phyloP scores from a whole-genome alignment of 2,329 filamentous ascomycete genomes.

The Sporothrix schenckii region DNA sequence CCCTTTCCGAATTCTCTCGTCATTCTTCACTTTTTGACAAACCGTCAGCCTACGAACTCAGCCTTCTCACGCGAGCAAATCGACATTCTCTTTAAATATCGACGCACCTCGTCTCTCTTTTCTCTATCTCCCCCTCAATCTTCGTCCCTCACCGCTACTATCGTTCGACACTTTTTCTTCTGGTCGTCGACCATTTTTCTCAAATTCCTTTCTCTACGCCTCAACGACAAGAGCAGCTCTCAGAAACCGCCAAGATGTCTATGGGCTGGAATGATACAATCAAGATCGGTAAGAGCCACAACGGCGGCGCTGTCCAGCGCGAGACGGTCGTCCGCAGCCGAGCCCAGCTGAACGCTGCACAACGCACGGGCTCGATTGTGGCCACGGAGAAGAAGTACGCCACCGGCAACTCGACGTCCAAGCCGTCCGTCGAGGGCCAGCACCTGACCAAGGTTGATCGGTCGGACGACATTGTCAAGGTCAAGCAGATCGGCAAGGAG shows the following conservation, averaged over 20 bases:
- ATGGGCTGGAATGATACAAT: conserved; percentile 83
- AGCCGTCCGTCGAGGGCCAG: conserved; percentile 75
- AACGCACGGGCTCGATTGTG: conserved; percentile 74
- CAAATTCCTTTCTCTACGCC: conserved; percentile 1
- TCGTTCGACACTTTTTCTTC: neutral
- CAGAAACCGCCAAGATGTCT: conserved; percentile 58
- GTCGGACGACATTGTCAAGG: conserved; percentile 95
- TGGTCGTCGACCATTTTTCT: neutral
- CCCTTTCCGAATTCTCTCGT: neutral
- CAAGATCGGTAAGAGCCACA: conserved; percentile 89
- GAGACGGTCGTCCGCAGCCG: conserved; percentile 91
- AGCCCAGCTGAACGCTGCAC: conserved; percentile 81
- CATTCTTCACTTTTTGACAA: conserved; percentile 13
- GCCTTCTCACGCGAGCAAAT: conserved; percentile 19
- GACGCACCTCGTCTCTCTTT: neutral
- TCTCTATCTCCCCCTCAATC: neutral
- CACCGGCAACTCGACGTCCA: conserved; percentile 69
- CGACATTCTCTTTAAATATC: conserved; percentile 5
- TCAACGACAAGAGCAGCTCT: conserved; percentile 10
- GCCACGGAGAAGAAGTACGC: conserved; percentile 89
- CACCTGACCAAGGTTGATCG: conserved; percentile 97
- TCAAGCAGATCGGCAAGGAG: conserved; percentile 80
- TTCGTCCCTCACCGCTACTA: neutral
- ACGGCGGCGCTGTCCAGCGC: conserved; percentile 66
- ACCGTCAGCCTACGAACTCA: conserved; percentile 6